phyloP scores from a whole-genome alignment of 2,329 filamentous ascomycete species.

The Exophiala oligosperma region DNA sequence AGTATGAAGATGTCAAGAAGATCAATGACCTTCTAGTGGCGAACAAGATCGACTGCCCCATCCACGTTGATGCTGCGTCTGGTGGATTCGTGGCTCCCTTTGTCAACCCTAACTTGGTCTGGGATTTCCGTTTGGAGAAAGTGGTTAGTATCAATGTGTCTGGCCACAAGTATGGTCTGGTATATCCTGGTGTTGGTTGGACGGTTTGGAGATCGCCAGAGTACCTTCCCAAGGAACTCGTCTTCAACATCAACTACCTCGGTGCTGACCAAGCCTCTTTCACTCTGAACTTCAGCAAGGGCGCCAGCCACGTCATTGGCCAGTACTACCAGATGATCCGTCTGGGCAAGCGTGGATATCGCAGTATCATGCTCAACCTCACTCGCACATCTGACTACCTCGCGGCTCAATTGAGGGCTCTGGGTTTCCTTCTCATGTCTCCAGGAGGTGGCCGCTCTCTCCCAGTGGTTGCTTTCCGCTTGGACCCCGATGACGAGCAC shows the following conservation, averaged over 20 bases:
- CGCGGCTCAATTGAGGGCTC: constrained; percentile 65
- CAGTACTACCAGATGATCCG: constrained; percentile 98
- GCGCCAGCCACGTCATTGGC: constrained; percentile 89
- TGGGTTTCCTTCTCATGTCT: constrained; percentile 88
- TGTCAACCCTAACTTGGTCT: constrained; percentile 76
- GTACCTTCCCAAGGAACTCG: constrained; percentile 83
- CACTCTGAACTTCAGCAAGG: constrained; percentile 96
- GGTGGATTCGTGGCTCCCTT: constrained; percentile 95
- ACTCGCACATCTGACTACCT: constrained; percentile 89
- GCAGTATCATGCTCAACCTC: constrained; percentile 90
- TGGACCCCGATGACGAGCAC: constrained; percentile 58
- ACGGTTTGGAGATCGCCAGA: constrained; percentile 83
- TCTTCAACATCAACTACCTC: constrained; percentile 99
- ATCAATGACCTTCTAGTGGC: constrained; percentile 84
- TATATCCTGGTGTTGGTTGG: constrained; percentile 95
- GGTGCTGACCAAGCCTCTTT: constrained; percentile 94
- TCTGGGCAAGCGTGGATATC: constrained; percentile 88
- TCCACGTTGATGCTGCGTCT: constrained; percentile 90
- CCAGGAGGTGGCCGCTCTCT: constrained; percentile 74
- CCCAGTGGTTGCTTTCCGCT: constrained; percentile 85
- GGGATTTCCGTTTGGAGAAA: constrained; percentile 88
- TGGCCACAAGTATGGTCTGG: constrained; percentile 78
- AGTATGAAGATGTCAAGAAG: constrained; percentile 90
- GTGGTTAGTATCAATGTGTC: constrained; percentile 94
- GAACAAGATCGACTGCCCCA: constrained; percentile 74